These are phyloP conservation scores for Teratosphaeria gauchensis DNA, from an alignment of 2,329 filamentous ascomycete species.

Conservation along the genomic window DNA sequence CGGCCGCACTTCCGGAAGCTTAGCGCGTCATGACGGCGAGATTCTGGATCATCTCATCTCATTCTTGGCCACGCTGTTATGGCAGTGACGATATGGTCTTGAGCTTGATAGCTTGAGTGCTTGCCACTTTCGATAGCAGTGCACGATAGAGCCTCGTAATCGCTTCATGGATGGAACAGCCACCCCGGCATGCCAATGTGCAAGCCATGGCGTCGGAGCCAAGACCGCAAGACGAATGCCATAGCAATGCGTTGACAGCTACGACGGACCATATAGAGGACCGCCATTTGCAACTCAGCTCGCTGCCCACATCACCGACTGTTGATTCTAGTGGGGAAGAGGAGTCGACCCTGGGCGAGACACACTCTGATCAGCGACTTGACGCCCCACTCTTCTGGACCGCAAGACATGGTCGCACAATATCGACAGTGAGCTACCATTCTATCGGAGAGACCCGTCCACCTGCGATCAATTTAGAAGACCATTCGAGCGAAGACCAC, in stretches of 20 bases:
- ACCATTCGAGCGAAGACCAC: slow-evolving; percentile 51
- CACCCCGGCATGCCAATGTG: not conserved
- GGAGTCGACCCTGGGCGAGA: not conserved
- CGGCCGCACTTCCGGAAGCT: too few species aligned
- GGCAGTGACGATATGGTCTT: not conserved
- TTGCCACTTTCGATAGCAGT: not conserved
- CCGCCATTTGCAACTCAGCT: not conserved
- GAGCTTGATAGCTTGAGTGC: not conserved
- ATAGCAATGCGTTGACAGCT: not conserved
- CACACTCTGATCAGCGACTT: not conserved
- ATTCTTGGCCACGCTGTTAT: not conserved
- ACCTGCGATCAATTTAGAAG: slow-evolving; percentile 49
- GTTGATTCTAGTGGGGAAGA: not conserved
- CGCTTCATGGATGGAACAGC: not conserved
- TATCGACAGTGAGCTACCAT: slow-evolving; percentile 25
- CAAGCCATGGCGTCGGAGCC: not conserved
- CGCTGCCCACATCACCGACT: not conserved
- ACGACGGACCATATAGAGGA: not conserved
- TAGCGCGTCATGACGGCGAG: too few species aligned
- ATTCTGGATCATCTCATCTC: too few species aligned
- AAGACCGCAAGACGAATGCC: not conserved
- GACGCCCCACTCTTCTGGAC: slow-evolving; percentile 38
- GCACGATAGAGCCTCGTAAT: not conserved
- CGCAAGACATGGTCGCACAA: slow-evolving; percentile 27
- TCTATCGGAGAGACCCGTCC: slow-evolving; percentile 27